Base-by-base conservation (phyloP, 192 early-diverging fungal genomes). In the Coemansia erecta region DNA sequence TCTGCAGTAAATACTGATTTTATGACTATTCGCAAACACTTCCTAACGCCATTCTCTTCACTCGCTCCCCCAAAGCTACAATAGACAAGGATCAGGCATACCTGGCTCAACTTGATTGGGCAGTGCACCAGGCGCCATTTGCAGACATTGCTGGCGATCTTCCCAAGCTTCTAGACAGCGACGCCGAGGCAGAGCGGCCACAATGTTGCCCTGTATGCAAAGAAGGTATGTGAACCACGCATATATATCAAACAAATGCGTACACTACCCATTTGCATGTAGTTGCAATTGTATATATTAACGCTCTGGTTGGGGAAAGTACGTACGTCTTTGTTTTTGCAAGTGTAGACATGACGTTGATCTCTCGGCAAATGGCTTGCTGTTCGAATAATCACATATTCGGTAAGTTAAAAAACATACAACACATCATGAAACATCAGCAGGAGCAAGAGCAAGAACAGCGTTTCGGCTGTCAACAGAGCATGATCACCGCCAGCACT, bases 381-480 rank as follows among this genome's bases (percentile, higher is more conserved):
- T 72, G 75, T 37, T 39, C 44, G 23, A 53, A 26, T 35, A 72
- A 66, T 8, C 75, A 78, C 49, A 66, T 71, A 43, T 72, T 72
- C 41, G 69, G 75, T 72, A 77, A 64, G 68, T 64, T 17, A 17
- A 26, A 26, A 26, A 26, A 26, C 26, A n/a, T n/a, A 26, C 26
- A 26, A 26, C 26, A 26, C 26, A 26, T 26, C 26, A 26, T 26
- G 26, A 26, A 26, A 26, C 26, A 26, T 26, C 26, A 26, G 26
- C 4, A 3, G 22, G 49, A 4, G 24, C 19, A 43, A 23, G 23
- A n/a, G 4, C n/a, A 1, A 45, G 12, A 23, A 57, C 17, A 17
- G 24, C 43, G 3, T 13, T 57, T n/a, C 45, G 35, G 35, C 8
- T 37, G 35, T 1, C 35, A 37, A 37, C 35, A 37, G 10, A 7